These are phyloP conservation scores for Tubosaeta sp. DNA, from an alignment of 768 basidiomycete genomes.

Conservation along the genomic window DNA sequence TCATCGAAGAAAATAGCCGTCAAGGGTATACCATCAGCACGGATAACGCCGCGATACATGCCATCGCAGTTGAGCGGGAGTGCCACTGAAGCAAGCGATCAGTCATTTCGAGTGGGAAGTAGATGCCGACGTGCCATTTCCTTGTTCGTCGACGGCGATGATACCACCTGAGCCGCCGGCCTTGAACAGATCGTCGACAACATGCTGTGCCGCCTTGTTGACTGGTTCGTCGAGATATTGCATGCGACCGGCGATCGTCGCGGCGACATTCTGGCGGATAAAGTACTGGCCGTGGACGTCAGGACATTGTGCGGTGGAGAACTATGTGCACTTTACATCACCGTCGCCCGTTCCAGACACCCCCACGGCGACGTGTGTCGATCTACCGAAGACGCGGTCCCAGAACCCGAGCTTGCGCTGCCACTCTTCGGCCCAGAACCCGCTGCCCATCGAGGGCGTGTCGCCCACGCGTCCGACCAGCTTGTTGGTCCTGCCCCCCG, in stretches of 20 bases:
- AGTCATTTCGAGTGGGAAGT: constrained; percentile 14
- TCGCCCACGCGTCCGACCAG: constrained; percentile 80
- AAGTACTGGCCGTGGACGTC: constrained; percentile 52
- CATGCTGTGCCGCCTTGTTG: constrained; percentile 47
- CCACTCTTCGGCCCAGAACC: constrained; percentile 88
- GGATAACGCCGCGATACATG: constrained; percentile 79
- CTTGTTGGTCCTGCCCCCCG: constrained; percentile 82
- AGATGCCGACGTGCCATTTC: constrained; percentile 46
- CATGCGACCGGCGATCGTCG: constrained; percentile 64
- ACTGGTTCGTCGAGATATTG: constrained; percentile 56
- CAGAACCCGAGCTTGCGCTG: constrained; percentile 29
- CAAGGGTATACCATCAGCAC: constrained; percentile 61
- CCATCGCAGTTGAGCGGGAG: constrained; percentile 73
- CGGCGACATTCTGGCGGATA: constrained; percentile 65
- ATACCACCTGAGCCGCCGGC: constrained; percentile 71
- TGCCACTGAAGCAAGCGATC: constrained; percentile 42
- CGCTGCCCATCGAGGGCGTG: constrained; percentile 72
- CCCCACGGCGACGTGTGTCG: constrained; percentile 48
- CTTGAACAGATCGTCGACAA: constrained; percentile 52
- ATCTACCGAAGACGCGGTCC: constrained; percentile 36
- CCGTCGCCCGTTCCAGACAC: constrained; percentile 86
- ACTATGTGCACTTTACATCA: constrained; percentile 52
- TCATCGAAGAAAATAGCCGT: constrained; percentile 81
- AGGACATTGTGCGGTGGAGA: constrained; percentile 1
- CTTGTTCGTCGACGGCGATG: constrained; percentile 64